Evolutionary conservation across 108 stramenopile species (phyloP).

Genomic region (Cyclotella cryptica): DNA sequence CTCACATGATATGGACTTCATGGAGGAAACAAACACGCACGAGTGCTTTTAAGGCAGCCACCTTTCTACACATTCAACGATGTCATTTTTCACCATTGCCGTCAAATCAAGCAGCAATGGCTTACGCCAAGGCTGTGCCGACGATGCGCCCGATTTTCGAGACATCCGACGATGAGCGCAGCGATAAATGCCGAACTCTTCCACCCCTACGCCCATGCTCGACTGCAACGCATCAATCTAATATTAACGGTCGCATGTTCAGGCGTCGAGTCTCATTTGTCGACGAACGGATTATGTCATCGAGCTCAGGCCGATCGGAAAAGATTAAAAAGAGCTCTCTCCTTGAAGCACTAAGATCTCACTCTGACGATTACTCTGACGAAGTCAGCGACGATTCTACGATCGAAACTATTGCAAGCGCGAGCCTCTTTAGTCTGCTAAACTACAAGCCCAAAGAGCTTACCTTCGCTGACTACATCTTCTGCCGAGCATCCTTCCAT

Average conservation of each 20-base stretch:
- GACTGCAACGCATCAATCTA: not conserved
- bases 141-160: slow-evolving; percentile 11
- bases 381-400: not conserved
- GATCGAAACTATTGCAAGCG: slow-evolving; percentile 2
- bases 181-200: not conserved
- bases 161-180: not conserved
- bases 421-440: slow-evolving; percentile 11
- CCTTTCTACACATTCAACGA: too few relatives aligned
- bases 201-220: slow-evolving; percentile 9
- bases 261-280: slow-evolving; percentile 3
- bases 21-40: too few relatives aligned
- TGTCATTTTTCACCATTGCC: not conserved
- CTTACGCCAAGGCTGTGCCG: not conserved
- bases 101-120: not conserved
- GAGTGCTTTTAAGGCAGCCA: too few relatives aligned
- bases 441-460: slow-evolving; percentile 11
- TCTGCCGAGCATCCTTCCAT: slow-evolving; percentile 10
- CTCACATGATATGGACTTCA: too few relatives aligned
- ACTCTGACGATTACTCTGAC: not conserved
- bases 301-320: not conserved
- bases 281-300: not conserved
- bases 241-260: not conserved
- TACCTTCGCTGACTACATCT: slow-evolving; percentile 9
- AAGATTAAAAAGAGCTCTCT: not conserved
- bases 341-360: not conserved